These are phyloP conservation scores for Microbotryomycetes sp. DNA, from an alignment of 1,284 basidiomycete genomes.

Conservation along the genomic window DNA sequence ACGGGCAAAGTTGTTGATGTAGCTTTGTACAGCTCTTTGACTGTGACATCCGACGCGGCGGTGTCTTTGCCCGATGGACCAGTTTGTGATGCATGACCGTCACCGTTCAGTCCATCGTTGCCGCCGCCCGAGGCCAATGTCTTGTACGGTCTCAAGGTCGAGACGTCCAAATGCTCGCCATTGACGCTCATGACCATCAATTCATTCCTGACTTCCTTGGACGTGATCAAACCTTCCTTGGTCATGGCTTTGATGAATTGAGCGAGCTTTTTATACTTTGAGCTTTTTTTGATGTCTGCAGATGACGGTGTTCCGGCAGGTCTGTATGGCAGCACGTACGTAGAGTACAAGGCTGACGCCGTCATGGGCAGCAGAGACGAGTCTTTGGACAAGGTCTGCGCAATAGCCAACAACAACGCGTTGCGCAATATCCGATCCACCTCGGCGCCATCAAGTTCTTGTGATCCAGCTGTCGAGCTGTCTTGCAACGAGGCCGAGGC, in stretches of 20 bases:
- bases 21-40: slow-evolving; percentile 70
- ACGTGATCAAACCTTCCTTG: slow-evolving; percentile 61
- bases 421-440: slow-evolving; percentile 58
- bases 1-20: slow-evolving; percentile 51
- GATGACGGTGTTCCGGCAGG: slow-evolving; percentile 43
- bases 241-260: slow-evolving; percentile 66
- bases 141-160: not conserved
- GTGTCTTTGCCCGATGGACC: slow-evolving; percentile 29
- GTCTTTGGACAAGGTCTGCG: slow-evolving; percentile 47
- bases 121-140: slow-evolving; percentile 39
- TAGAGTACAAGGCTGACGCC: slow-evolving; percentile 66
- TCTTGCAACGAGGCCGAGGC: not conserved
- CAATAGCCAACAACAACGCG: slow-evolving; percentile 59
- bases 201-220: slow-evolving; percentile 65
- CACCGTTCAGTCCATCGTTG: slow-evolving; percentile 44
- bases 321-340: slow-evolving; percentile 67
- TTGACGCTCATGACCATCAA: slow-evolving; percentile 56
- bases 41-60: slow-evolving; percentile 32
- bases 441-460: slow-evolving; percentile 43
- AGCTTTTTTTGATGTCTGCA: slow-evolving; percentile 56
- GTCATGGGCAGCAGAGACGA: slow-evolving; percentile 60
- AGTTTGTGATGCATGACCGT: slow-evolving; percentile 24
- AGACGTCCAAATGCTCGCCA: slow-evolving; percentile 49
- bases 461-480: not conserved
- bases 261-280: slow-evolving; percentile 63